phyloP scores from a whole-genome alignment of 2,329 filamentous ascomycete species.

The Cladophialophora bantiana region DNA sequence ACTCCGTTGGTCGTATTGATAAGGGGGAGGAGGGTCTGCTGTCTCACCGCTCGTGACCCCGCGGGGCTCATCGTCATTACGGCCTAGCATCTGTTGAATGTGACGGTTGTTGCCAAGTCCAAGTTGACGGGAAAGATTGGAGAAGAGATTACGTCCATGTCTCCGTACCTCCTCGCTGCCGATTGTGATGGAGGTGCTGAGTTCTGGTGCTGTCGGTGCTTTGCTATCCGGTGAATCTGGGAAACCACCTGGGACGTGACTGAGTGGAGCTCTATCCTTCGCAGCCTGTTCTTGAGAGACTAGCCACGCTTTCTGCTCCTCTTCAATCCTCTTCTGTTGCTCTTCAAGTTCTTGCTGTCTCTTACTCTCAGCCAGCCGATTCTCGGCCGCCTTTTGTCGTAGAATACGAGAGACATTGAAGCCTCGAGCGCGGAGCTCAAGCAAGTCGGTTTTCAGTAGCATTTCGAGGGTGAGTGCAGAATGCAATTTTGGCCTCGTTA shows the following conservation, averaged over 20 bases:
- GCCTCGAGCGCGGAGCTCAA: slow-evolving; percentile 81
- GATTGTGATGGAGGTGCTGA: slow-evolving; percentile 22
- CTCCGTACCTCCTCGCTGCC: slow-evolving; percentile 48
- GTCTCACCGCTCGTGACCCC: slow-evolving; percentile 29
- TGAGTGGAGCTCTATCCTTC: slow-evolving; percentile 47
- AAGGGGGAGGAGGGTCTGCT: slow-evolving; percentile 49
- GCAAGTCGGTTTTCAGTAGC: slow-evolving; percentile 82
- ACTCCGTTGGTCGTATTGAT: slow-evolving; percentile 45
- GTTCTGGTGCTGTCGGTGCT: slow-evolving; percentile 42
- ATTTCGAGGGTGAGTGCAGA: slow-evolving; percentile 91
- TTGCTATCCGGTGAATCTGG: slow-evolving; percentile 62
- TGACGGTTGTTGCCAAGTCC: slow-evolving; percentile 61
- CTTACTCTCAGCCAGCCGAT: slow-evolving; percentile 83
- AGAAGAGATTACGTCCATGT: slow-evolving; percentile 68
- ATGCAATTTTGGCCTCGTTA: slow-evolving; percentile 84
- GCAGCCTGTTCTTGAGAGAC: slow-evolving; percentile 46
- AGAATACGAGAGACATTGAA: slow-evolving; percentile 98
- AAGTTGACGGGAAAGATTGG: slow-evolving; percentile 70
- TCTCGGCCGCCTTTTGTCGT: slow-evolving; percentile 84
- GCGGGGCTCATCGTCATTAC: slow-evolving; percentile 28
- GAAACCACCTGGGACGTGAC: slow-evolving; percentile 76
- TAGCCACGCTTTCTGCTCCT: slow-evolving; percentile 62
- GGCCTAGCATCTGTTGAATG: slow-evolving; percentile 46
- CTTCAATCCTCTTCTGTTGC: slow-evolving; percentile 72
- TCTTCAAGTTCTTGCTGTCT: slow-evolving; percentile 75